phyloP scores from a whole-genome alignment of 371 early-diverging fungal genomes.

The Funneliformis caledonium region DNA sequence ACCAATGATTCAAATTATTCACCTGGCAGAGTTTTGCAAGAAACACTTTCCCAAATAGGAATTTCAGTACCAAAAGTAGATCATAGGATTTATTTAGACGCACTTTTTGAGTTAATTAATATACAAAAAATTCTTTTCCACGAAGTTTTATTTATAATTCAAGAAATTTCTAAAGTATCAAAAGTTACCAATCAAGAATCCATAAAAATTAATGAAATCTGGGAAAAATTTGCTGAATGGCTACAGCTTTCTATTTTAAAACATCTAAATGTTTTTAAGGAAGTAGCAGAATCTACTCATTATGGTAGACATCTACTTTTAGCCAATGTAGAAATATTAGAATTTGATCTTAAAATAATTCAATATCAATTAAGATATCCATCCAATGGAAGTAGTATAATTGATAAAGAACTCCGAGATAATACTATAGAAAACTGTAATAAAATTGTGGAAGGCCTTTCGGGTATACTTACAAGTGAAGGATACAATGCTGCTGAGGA shows the following conservation, averaged over 20 bases:
- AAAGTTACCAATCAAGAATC: background rate
- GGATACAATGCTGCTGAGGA: background rate
- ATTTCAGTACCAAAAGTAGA: slow-evolving; percentile 21
- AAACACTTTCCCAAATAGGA: slow-evolving; percentile 11
- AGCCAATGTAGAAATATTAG: slow-evolving; percentile 30
- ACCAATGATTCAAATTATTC: too few relatives aligned
- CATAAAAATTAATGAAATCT: background rate
- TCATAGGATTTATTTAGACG: slow-evolving; percentile 10
- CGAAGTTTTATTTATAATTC: slow-evolving; percentile 17
- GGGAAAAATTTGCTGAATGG: background rate
- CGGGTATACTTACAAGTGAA: background rate
- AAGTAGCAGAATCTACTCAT: background rate
- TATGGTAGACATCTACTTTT: slow-evolving; percentile 28
- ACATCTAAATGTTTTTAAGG: background rate
- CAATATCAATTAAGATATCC: background rate
- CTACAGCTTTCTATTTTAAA: background rate
- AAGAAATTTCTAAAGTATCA: background rate
- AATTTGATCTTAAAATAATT: background rate
- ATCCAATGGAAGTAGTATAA: background rate
- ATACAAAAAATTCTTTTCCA: slow-evolving; percentile 20
- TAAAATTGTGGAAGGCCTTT: background rate
- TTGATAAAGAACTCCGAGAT: background rate
- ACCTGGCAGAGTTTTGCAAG: slow-evolving; percentile 17
- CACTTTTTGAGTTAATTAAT: slow-evolving; percentile 25
- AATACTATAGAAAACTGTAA: background rate